phyloP scores from a whole-genome alignment of 2,329 filamentous ascomycete genomes.

The Whalleya microplaca region DNA sequence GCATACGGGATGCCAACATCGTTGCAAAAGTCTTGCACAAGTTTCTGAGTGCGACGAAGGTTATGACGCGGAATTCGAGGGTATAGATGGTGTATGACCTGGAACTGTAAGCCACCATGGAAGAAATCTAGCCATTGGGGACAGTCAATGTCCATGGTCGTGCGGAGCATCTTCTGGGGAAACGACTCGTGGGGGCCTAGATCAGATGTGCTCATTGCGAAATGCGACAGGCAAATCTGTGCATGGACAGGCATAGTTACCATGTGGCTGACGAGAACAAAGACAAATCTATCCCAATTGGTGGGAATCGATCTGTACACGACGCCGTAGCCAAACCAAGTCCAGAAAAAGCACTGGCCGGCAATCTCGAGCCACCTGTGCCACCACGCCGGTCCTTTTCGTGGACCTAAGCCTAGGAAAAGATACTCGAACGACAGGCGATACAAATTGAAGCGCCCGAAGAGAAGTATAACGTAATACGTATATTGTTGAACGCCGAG shows the following conservation, averaged over 20 bases:
- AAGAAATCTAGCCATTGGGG: slow-evolving; percentile 87
- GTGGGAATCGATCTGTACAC: slow-evolving; percentile 74
- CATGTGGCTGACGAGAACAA: slow-evolving; percentile 79
- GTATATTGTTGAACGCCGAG: slow-evolving; percentile 78
- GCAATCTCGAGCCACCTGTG: slow-evolving; percentile 78
- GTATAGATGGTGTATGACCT: slow-evolving; percentile 85
- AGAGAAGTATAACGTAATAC: slow-evolving; percentile 79
- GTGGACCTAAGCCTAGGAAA: slow-evolving; percentile 69
- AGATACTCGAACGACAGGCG: slow-evolving; percentile 79
- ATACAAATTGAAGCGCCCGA: slow-evolving; percentile 90
- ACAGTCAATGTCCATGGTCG: slow-evolving; percentile 92
- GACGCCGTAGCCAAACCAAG: slow-evolving; percentile 82
- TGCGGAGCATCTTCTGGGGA: slow-evolving; percentile 86
- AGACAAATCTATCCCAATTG: slow-evolving; percentile 70
- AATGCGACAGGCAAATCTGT: slow-evolving; percentile 90
- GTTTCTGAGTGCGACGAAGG: slow-evolving; percentile 71
- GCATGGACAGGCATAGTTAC: slow-evolving; percentile 82
- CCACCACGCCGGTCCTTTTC: slow-evolving; percentile 79
- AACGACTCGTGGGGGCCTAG: slow-evolving; percentile 85
- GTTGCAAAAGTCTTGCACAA: slow-evolving; percentile 80
- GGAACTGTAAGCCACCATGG: slow-evolving; percentile 87
- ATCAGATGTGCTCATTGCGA: slow-evolving; percentile 90
- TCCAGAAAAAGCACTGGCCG: slow-evolving; percentile 82
- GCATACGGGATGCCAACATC: slow-evolving; percentile 86
- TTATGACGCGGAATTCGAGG: slow-evolving; percentile 86